These are phyloP conservation scores for Plasmopara halstedii DNA, from an alignment of 352 stramenopile species.

Conservation along the genomic window DNA sequence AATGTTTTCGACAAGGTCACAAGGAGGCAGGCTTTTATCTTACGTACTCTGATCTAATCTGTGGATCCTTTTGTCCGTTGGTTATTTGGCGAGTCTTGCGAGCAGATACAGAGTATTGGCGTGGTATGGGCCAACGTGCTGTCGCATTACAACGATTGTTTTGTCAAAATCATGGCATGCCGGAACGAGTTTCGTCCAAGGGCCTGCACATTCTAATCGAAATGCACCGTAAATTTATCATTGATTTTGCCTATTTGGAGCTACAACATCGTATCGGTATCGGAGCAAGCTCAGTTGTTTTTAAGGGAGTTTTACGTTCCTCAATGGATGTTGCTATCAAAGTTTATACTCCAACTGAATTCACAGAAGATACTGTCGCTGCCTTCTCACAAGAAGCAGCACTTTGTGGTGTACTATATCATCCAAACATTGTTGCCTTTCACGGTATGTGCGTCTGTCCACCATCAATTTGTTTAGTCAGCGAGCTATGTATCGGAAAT, in stretches of 20 bases:
- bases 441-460: slow-evolving; percentile 59
- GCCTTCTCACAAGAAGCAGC: slow-evolving; percentile 56
- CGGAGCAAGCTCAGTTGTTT: slow-evolving; percentile 40
- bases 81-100: slow-evolving; percentile 54
- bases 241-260: slow-evolving; percentile 59
- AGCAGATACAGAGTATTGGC: slow-evolving; percentile 55
- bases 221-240: slow-evolving; percentile 69
- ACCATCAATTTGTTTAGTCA: slow-evolving; percentile 59
- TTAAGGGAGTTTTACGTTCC: slow-evolving; percentile 40
- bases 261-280: slow-evolving; percentile 44
- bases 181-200: slow-evolving; percentile 44
- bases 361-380: no score
- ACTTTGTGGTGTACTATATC: slow-evolving; percentile 43
- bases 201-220: slow-evolving; percentile 59
- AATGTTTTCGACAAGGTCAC: slow-evolving; percentile 38
- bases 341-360: slow-evolving; percentile 55
- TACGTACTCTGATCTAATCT: slow-evolving; percentile 53
- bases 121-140: slow-evolving; percentile 41
- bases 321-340: slow-evolving; percentile 52
- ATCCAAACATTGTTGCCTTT: slow-evolving; percentile 60
- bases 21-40: slow-evolving; percentile 51
- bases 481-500: slow-evolving; percentile 54
- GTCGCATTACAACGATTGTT: slow-evolving; percentile 36
- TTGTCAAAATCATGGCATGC: slow-evolving; percentile 35
- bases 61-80: slow-evolving; percentile 39